These are phyloP conservation scores for Croton laevigatus DNA, from an alignment of 441 rosid species.

Conservation along the genomic window DNA sequence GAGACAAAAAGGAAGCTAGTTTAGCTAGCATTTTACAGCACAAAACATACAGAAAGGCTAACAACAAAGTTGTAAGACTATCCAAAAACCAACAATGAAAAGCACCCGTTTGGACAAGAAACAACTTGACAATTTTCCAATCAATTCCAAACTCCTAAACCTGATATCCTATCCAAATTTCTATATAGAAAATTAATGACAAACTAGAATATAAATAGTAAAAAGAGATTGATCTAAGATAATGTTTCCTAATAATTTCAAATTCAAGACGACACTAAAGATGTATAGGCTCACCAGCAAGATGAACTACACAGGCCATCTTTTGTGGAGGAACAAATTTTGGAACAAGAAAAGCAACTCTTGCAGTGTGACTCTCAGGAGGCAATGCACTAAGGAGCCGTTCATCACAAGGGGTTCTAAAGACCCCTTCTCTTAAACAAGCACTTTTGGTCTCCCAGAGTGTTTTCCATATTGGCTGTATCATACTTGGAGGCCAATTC, in stretches of 20 bases:
- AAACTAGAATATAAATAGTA: not conserved
- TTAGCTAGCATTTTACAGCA: not conserved
- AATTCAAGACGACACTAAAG: not conserved
- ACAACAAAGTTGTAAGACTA: not conserved
- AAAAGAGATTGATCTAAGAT: not conserved
- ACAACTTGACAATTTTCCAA: not conserved
- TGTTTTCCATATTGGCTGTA: constrained; percentile 79
- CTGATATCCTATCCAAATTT: not conserved
- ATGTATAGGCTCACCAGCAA: constrained; percentile 61
- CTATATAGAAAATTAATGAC: not conserved
- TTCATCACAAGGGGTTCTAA: constrained; percentile 79
- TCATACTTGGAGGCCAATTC: constrained; percentile 67
- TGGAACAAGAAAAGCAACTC: constrained; percentile 87
- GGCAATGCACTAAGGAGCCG: constrained; percentile 81
- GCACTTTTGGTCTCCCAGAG: constrained; percentile 82
- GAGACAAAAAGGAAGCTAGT: not conserved
- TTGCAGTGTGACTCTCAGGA: constrained; percentile 75
- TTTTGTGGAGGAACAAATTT: constrained; percentile 68
- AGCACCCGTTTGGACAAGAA: not conserved
- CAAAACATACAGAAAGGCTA: not conserved
- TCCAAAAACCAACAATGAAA: not conserved
- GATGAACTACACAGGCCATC: constrained; percentile 97
- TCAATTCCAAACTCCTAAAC: not conserved
- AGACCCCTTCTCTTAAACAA: constrained; percentile 79
- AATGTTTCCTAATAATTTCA: constrained; percentile 3